Evolutionary conservation across 805 yeast species (phyloP), one percentile per base, ranked within the genome.

Genomic region (Millerozyma miso): DNA sequence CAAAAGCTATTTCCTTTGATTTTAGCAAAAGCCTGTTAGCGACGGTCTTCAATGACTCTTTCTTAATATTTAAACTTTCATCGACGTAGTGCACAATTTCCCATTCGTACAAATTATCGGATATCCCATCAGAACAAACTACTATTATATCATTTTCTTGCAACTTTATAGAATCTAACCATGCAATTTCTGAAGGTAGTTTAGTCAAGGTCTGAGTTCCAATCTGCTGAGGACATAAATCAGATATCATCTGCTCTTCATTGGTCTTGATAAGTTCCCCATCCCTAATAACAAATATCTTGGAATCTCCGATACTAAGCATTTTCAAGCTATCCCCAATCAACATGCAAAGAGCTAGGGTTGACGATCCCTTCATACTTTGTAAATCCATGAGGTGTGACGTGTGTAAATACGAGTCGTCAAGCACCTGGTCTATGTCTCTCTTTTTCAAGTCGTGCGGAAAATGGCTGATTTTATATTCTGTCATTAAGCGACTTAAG

Each of bases 241-340:
- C 63, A 2, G 71, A 55, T 4, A 67, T 61, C 66, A 75, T 65
- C 47, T 73, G 80, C 44, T 72, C 79, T 44, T 66, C 65, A 51
- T 74, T 77, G 2, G 73, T 56, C 33, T 56, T 57, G 14, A 73
- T 55, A 16, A 77, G 58, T 37, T 68, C 60, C 1, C 74, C 76
- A 33, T 73, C 65, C 43, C 82, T 55, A 17, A 77, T 64, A n/a
- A 77, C 59, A 51, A 65, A 76, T 15, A 77, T 44, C 49, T 69
- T 70, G 3, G 76, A 71, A 54, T 77, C 82, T 1, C 82, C 82
- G 23, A 77, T 76, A 52, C 76, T 74, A 16, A 76, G 60, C 56
- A 74, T 66, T 46, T 73, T 69, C 44, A 77, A 52, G 37, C 58
- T 55, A 19, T 64, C 69, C n/a, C 78, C 79, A 48, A 73, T 63